phyloP scores from a whole-genome alignment of 1,139 yeast species.

The Scheffersomyces cryptocercus region DNA sequence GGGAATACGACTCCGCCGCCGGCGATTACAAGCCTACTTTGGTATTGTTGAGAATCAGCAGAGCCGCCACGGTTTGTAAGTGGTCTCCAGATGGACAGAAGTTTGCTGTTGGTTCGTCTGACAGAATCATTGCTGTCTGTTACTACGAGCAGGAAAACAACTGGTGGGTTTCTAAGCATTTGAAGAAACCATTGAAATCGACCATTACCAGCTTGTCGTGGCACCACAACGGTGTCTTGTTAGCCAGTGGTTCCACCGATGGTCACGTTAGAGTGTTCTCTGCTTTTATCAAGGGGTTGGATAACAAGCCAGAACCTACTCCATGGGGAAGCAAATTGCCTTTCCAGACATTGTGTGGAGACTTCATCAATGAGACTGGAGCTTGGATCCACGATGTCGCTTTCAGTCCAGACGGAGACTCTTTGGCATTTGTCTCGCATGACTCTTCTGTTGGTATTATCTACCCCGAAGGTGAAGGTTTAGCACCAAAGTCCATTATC shows the following conservation, averaged over 20 bases:
- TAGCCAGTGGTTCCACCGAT: conserved; percentile 93
- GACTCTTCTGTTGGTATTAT: conserved; percentile 77
- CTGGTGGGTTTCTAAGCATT: conserved; percentile 99
- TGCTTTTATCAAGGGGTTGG: conserved; percentile 89
- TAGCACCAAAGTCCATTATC: conserved; percentile 42
- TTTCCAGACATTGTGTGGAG: conserved; percentile 90
- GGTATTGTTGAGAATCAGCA: conserved; percentile 85
- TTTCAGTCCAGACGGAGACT: conserved; percentile 79
- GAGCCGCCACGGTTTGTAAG: conserved; percentile 90
- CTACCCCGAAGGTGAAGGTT: conserved; percentile 73
- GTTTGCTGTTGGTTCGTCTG: conserved; percentile 97
- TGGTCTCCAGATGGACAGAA: conserved; percentile 95
- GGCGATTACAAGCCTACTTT: conserved; percentile 76
- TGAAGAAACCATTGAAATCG: conserved; percentile 89
- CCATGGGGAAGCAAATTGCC: conserved; percentile 97
- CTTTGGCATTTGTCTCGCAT: conserved; percentile 76
- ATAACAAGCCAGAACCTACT: conserved; percentile 75
- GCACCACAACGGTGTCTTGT: conserved; percentile 91
- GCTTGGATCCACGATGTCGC: conserved; percentile 94
- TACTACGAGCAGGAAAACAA: conserved; percentile 95
- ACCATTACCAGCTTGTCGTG: conserved; percentile 84
- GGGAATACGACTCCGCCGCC: conserved; percentile 66
- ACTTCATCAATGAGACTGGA: conserved; percentile 71
- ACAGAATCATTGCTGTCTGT: conserved; percentile 91
- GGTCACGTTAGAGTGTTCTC: conserved; percentile 94